phyloP scores from a whole-genome alignment of 169 alveolate genomes.

The Babesia divergens region DNA sequence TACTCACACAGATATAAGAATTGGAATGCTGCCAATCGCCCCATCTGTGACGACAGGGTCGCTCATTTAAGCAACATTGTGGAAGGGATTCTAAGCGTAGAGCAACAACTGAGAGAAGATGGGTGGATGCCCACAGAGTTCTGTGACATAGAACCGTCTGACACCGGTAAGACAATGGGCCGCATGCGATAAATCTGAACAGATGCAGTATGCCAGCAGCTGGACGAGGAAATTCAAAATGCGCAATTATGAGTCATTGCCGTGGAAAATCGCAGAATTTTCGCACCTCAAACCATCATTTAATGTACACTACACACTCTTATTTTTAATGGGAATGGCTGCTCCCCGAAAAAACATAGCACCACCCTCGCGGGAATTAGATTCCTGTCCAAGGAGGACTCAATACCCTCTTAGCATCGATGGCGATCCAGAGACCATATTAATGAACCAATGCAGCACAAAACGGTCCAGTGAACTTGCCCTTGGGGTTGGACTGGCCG shows the following conservation, averaged over 20 bases:
- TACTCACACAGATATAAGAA: not conserved
- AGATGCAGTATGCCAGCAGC: constrained; percentile 8
- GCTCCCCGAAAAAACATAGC: not conserved
- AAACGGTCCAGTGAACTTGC: constrained; percentile 4
- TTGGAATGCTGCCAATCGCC: constrained; percentile 34
- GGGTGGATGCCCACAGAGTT: constrained; percentile 52
- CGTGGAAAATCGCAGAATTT: not conserved
- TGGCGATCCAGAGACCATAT: not conserved
- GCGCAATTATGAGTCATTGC: constrained; percentile 18
- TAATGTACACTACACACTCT: not conserved
- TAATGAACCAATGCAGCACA: not conserved
- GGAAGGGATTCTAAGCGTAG: constrained; percentile 41
- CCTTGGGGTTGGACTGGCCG: not conserved
- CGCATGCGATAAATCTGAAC: not conserved
- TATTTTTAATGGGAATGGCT: not conserved
- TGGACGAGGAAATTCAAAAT: constrained; percentile 2
- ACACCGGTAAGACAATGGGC: not conserved
- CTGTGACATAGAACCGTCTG: not conserved
- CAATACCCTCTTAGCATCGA: not conserved
- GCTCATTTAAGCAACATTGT: constrained; percentile 18
- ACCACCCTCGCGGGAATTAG: constrained; percentile 1
- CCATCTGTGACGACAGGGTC: constrained; percentile 27
- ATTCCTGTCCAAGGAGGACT: not conserved
- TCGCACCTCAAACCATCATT: not conserved
- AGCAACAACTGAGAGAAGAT: constrained; percentile 27